Base-by-base conservation (phyloP, 225 moss, liverwort and hornwort species). In the Pseudoscleropodium purum region DNA sequence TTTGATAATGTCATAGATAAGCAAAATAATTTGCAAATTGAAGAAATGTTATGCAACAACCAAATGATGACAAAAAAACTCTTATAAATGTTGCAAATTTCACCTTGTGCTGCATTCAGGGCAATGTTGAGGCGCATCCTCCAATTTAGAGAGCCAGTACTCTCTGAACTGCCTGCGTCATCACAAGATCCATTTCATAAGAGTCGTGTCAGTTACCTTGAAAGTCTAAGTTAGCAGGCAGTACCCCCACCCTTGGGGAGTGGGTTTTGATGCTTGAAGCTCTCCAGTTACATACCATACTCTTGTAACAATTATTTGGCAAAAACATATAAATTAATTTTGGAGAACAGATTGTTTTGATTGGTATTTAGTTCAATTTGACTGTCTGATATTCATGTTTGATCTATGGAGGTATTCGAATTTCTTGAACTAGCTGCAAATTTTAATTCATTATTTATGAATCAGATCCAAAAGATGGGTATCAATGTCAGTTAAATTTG, bases 21-120 rank as follows among this genome's bases (percentile, higher is more conserved):
- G 33, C 8, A 52, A 52, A 52, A 20, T 14, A 9, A 14, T 14
- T 52, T 34, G 52, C 34, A 77, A 34, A 36, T 36, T 78, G 34
- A 3, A 24, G 36, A 9, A 34, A 9, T 24, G 34, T 5, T 54
- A 23, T 26, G 18, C 11, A 18, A 19, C 7, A 24, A 37, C 15
- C 24, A 56, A 24, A 56, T 56, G 79, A 37, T 8, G 1, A 3
- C 15, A 41, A 26, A 72, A 26, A 72, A 39, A 8, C 8, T 16
- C 64, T 31, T 16, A 16, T 31, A 16, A 16, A 64, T 33, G 33
- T 17, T 17, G 17, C 17, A 65, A 65, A 6, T 5, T 72, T 0
- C 21, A 95, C 96, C 95, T 95, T 94, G 95, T 60, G 96, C 93
- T 83, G 94, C 93, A 88, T 93, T 91, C 26, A 96, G 61, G 63